Evolutionary conservation across 169 alveolate species (phyloP).

Genomic region (Plasmodium fragile): DNA sequence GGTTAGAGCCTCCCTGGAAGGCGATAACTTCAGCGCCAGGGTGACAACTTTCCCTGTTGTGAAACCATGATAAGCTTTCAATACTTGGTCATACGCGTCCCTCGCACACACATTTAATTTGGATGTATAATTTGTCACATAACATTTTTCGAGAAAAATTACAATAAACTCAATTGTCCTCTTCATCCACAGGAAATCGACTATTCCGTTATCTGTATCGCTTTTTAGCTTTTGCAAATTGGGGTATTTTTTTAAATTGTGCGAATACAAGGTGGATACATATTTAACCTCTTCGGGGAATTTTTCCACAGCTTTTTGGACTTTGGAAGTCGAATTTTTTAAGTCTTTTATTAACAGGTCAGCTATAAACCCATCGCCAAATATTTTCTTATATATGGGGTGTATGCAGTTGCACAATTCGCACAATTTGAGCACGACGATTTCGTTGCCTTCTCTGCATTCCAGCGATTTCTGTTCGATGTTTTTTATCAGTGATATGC

Average conservation of each 20-base stretch:
- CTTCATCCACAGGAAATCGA: conserved; percentile 72
- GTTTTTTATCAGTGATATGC: background rate
- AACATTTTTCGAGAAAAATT: conserved; percentile 70
- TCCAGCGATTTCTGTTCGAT: conserved; percentile 47
- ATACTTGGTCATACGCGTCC: conserved; percentile 68
- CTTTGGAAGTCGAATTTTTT: conserved; percentile 49
- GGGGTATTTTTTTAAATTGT: conserved; percentile 62
- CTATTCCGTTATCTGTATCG: conserved; percentile 61
- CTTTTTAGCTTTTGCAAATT: conserved; percentile 55
- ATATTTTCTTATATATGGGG: conserved; percentile 59
- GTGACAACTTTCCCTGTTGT: conserved; percentile 51
- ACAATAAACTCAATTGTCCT: conserved; percentile 69
- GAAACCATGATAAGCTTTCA: conserved; percentile 66
- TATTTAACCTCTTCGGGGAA: conserved; percentile 72
- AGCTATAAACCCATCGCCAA: conserved; percentile 73
- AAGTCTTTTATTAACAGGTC: conserved; percentile 52
- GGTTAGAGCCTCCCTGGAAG: conserved; percentile 41
- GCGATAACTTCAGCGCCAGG: conserved; percentile 42
- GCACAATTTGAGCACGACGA: conserved; percentile 51
- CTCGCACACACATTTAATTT: conserved; percentile 49
- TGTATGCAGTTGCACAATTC: conserved; percentile 52
- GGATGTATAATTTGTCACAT: conserved; percentile 38
- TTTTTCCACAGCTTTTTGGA: conserved; percentile 62
- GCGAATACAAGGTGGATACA: conserved; percentile 59
- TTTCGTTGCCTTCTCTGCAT: conserved; percentile 65